phyloP scores from a whole-genome alignment of 768 basidiomycete species.

The Exsudoporus frostii region DNA sequence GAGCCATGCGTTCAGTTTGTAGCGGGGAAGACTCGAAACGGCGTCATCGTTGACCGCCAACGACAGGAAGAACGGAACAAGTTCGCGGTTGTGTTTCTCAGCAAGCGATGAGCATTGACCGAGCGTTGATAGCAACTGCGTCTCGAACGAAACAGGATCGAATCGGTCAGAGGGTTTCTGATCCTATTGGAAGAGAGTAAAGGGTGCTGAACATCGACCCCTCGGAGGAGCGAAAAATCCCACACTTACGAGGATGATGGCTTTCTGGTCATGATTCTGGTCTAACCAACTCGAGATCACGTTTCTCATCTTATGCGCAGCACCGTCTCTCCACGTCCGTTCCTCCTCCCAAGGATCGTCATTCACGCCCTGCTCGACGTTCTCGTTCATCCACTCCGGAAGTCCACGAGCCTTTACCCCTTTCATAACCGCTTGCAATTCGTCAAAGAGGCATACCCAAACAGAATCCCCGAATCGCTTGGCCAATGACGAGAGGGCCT shows the following conservation, averaged over 20 bases:
- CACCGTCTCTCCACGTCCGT: conserved; percentile 73
- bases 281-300: conserved; percentile 49
- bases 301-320: conserved; percentile 56
- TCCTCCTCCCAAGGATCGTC: conserved; percentile 59
- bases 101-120: conserved; percentile 67
- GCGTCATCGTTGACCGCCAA: conserved; percentile 34
- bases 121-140: conserved; percentile 71
- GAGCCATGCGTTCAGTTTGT: conserved; percentile 73
- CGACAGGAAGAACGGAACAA: conserved; percentile 79
- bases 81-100: conserved; percentile 84
- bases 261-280: conserved; percentile 24
- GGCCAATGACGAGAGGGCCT: conserved; percentile 54
- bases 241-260: conserved; percentile 35
- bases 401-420: background rate
- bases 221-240: background rate
- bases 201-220: background rate
- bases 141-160: conserved; percentile 73
- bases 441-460: conserved; percentile 68
- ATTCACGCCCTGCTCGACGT: conserved; percentile 18
- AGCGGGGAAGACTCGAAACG: conserved; percentile 46
- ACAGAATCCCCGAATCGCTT: conserved; percentile 62
- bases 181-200: conserved; percentile 25
- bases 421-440: conserved; percentile 43
- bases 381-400: conserved; percentile 28
- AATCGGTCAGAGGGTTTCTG: conserved; percentile 54